A percentile compares a stretch with the other conserved stretches of the same genome.
phyloP scores from a whole-genome alignment of 2,329 filamentous ascomycete species.

The Talaromyces sp. region DNA sequence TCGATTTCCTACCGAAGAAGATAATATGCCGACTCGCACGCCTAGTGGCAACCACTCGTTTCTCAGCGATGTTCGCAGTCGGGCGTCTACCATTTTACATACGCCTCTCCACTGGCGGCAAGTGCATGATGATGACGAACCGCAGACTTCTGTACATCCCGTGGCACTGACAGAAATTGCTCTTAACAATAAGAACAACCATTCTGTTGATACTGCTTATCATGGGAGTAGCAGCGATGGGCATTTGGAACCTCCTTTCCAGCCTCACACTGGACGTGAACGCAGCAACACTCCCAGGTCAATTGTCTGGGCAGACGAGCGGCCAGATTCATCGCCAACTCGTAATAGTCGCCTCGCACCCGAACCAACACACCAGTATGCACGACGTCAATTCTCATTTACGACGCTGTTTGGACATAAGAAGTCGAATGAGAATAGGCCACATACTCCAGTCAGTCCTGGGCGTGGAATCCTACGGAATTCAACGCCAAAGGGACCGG shows the following conservation, averaged over 20 bases:
- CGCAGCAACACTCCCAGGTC: constrained; percentile 38
- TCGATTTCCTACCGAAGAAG: constrained; percentile 65
- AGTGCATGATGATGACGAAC: constrained; percentile 26
- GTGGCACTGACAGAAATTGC: constrained; percentile 60
- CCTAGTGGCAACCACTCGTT: constrained; percentile 34
- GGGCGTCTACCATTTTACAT: constrained; percentile 34
- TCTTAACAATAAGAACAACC: constrained; percentile 34
- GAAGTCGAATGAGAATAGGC: constrained; percentile 22
- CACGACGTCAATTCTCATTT: constrained; percentile 84
- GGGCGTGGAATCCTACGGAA: constrained; percentile 39
- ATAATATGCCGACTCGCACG: constrained; percentile 43
- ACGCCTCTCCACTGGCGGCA: constrained; percentile 32
- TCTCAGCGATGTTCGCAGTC: constrained; percentile 35
- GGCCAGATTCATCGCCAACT: constrained; percentile 17
- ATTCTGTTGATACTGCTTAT: constrained; percentile 41
- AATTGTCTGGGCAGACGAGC: constrained; percentile 33
- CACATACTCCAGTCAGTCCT: constrained; percentile 21
- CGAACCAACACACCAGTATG: constrained; percentile 44
- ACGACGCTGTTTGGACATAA: constrained; percentile 69
- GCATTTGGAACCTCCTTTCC: constrained; percentile 23
- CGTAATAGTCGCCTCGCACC: constrained; percentile 19
- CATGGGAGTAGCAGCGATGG: constrained; percentile 24
- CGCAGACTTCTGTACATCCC: constrained; percentile 51
- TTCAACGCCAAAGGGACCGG: constrained; percentile 33
- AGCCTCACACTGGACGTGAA: constrained; percentile 16